phyloP scores from a whole-genome alignment of 2,329 filamentous ascomycete genomes.

The Graphilbum sp. region DNA sequence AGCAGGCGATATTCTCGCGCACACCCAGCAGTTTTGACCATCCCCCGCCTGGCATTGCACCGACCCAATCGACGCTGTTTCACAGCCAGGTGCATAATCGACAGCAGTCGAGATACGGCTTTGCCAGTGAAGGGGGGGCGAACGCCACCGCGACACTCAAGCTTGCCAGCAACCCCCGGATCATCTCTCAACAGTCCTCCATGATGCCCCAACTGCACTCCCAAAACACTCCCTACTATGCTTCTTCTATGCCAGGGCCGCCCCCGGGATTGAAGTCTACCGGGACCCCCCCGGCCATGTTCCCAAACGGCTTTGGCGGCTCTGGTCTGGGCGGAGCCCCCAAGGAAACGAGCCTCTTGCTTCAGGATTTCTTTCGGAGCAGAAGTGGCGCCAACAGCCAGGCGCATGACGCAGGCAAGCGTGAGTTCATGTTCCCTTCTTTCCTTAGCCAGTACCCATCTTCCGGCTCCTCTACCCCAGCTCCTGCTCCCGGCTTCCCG shows the following conservation, averaged over 20 bases:
- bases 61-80: conserved; percentile 22
- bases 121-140: conserved; percentile 58
- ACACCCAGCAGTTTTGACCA: conserved; percentile 46
- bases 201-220: conserved; percentile 62
- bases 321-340: conserved; percentile 49
- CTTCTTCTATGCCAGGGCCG: conserved; percentile 74
- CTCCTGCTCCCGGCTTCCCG: conserved; percentile 81
- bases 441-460: conserved; percentile 75
- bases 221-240: conserved; percentile 57
- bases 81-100: conserved; percentile 55
- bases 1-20: conserved; percentile 39
- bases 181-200: conserved; percentile 72
- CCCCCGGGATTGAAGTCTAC: conserved; percentile 92
- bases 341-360: conserved; percentile 60
- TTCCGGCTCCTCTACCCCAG: conserved; percentile 65
- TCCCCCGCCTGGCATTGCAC: conserved; percentile 9
- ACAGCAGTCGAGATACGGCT: conserved; percentile 76
- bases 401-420: conserved; percentile 77
- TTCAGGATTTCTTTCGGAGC: conserved; percentile 67
- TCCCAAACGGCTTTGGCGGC: conserved; percentile 70
- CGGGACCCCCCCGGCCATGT: conserved; percentile 87
- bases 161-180: conserved; percentile 58
- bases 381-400: conserved; percentile 46
- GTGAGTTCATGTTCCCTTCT: conserved; percentile 87
- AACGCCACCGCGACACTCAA: conserved; percentile 50